These are phyloP conservation scores for Psophocarpus tetragonolobus DNA, from an alignment of 306 rosid species.

Conservation along the genomic window DNA sequence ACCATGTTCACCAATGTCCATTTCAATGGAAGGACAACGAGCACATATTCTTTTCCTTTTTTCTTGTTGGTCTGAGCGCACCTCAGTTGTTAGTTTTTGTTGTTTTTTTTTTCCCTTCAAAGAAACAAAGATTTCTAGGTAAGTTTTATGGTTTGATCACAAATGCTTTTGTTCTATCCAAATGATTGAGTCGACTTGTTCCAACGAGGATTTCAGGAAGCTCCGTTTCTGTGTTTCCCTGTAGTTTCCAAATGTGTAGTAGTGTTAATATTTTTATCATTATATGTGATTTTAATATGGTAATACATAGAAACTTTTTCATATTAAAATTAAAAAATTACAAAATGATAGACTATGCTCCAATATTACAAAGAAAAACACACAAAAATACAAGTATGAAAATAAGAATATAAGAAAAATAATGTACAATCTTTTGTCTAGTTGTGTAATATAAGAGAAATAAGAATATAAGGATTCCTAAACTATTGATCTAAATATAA, in stretches of 20 bases:
- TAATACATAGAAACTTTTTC: not conserved
- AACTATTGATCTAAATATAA: no score
- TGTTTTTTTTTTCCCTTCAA: no score
- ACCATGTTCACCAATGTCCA: not conserved
- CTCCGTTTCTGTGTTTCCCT: constrained; percentile 73
- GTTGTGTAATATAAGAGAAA: no score
- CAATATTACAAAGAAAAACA: not conserved
- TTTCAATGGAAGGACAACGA: not conserved
- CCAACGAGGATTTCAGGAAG: constrained; percentile 75
- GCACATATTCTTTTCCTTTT: not conserved
- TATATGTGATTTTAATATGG: not conserved
- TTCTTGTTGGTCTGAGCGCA: no score
- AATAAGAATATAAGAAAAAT: not conserved
- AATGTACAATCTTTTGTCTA: not conserved
- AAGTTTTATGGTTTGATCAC: constrained; percentile 30
- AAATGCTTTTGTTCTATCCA: constrained; percentile 57
- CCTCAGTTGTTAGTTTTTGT: not conserved
- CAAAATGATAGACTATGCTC: not conserved
- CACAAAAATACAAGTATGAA: not conserved
- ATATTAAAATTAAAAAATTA: not conserved
- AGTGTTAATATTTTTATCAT: no score
- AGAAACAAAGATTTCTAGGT: not conserved
- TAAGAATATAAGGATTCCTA: no score
- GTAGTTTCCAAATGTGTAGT: constrained; percentile 11
- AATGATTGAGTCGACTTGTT: constrained; percentile 63